Conservation (phyloP, 129 eudicot genomes). For the Tanacetum coccineum region DNA sequence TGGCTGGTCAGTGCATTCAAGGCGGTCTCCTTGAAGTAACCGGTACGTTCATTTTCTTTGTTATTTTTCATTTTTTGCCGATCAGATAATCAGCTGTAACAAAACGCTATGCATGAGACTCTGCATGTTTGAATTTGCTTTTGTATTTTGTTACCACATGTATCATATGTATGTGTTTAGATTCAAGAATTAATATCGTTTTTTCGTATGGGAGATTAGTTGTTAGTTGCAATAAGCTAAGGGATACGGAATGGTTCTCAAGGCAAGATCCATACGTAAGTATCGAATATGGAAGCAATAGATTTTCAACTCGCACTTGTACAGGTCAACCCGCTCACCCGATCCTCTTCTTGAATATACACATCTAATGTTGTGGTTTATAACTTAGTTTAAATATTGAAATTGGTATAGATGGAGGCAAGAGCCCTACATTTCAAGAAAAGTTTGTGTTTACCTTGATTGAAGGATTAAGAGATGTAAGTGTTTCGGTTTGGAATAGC, state of each 20-base stretch:
- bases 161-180: neutral
- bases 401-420: slow-evolving; percentile 74
- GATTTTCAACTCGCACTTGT: slow-evolving; percentile 66
- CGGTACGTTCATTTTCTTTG: slow-evolving; percentile 34
- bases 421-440: slow-evolving; percentile 84
- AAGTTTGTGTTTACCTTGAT: slow-evolving; percentile 67
- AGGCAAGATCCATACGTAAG: slow-evolving; percentile 93
- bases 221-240: slow-evolving; percentile 68
- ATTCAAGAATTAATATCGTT: neutral
- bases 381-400: neutral
- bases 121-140: neutral
- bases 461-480: slow-evolving; percentile 78
- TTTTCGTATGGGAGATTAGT: slow-evolving; percentile 31
- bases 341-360: neutral
- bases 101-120: neutral
- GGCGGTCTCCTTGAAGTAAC: slow-evolving; percentile 93
- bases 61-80: neutral
- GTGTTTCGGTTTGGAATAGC: slow-evolving; percentile 83
- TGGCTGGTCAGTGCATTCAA: slow-evolving; percentile 63
- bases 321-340: slow-evolving; percentile 42
- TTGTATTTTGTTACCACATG: too few species aligned
- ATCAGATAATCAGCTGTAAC: neutral
- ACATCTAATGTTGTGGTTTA: neutral
- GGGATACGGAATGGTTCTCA: slow-evolving; percentile 90
- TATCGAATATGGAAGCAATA: slow-evolving; percentile 66